Base-by-base conservation (phyloP, 768 basidiomycete species). In the Tulasnella sp. region DNA sequence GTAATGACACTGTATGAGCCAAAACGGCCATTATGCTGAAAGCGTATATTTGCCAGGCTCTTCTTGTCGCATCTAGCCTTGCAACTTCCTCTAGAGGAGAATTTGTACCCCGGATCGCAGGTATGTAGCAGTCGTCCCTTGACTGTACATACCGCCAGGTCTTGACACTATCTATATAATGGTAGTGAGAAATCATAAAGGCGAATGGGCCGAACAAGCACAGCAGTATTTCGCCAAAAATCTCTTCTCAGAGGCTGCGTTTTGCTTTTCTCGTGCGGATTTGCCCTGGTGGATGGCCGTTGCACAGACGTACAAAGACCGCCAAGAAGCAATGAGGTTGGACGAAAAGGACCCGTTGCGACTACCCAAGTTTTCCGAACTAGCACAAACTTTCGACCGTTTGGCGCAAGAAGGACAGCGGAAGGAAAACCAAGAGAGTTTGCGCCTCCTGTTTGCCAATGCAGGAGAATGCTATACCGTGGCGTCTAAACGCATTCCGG, bases 161-260 rank as follows among this genome's bases (percentile, higher is more conserved):
- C n/a, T n/a, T n/a, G n/a, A n/a, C n/a, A n/a, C n/a, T n/a, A n/a
- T n/a, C n/a, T n/a, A n/a, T n/a, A n/a, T n/a, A n/a, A n/a, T n/a
- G n/a, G 16, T 64, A 74, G 78, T 79, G 41, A 41, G 7, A 41
- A 79, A 41, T 46, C 69, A 28, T 24, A 46, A 69, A 12, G 60
- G 22, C 12, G 60, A 79, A n/a, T 79, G 78, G 78, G 78, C n/a
- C 37, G 72, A 79, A 46, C 50, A 40, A 44, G 78, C 40, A 6
- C 28, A 64, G 7, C 34, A 42, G 24, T 44, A 73, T 40, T 79
- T 79, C 41, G 7, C 58, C n/a, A 79, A 79, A n/a, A 34, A 44
- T 20, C 75, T 76, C 28, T 79, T 73, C 54, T 37, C 44, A 37
- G 44, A 77, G 54, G 31, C 40, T 31, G 60, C 60, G 41, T 79